Conservation (phyloP, 495 filamentous ascomycete genomes). For the Xylaria bambusicola region DNA sequence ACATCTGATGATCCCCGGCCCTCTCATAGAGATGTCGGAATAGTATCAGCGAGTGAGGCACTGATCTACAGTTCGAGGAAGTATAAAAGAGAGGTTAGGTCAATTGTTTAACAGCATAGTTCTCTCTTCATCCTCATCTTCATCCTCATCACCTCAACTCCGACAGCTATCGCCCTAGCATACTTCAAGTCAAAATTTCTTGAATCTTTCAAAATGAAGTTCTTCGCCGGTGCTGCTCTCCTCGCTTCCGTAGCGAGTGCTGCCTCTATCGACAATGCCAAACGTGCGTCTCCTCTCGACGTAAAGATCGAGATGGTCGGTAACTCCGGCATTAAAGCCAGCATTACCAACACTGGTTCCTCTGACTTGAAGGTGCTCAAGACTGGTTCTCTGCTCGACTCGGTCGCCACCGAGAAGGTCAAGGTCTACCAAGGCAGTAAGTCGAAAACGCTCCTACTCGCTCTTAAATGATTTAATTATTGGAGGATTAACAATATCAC, state of each 20-base stretch:
- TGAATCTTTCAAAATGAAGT: conserved; percentile 35
- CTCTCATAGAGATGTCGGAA: background rate
- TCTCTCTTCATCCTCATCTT: background rate
- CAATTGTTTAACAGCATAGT: background rate
- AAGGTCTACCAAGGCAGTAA: conserved; percentile 53
- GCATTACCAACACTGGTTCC: conserved; percentile 59
- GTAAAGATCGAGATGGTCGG: conserved; percentile 54
- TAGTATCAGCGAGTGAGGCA: background rate
- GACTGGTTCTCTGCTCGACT: conserved; percentile 62
- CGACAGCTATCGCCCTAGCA: too few species aligned
- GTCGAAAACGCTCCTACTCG: conserved; percentile 16
- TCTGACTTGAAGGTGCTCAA: conserved; percentile 58
- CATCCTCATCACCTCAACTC: background rate
- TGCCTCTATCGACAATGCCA: conserved; percentile 40
- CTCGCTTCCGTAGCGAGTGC: conserved; percentile 48
- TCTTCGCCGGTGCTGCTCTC: conserved; percentile 33
- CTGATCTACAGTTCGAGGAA: background rate
- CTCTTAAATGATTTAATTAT: too few species aligned
- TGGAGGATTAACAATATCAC: background rate
- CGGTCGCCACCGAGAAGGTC: conserved; percentile 60
- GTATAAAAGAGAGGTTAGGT: conserved; percentile 2
- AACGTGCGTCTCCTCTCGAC: conserved; percentile 44
- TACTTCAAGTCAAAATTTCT: background rate
- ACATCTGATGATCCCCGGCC: background rate
- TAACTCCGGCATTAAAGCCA: conserved; percentile 59